These are phyloP conservation scores for Spathaspora sp. DNA, from an alignment of 805 yeast genomes.

Conservation along the genomic window DNA sequence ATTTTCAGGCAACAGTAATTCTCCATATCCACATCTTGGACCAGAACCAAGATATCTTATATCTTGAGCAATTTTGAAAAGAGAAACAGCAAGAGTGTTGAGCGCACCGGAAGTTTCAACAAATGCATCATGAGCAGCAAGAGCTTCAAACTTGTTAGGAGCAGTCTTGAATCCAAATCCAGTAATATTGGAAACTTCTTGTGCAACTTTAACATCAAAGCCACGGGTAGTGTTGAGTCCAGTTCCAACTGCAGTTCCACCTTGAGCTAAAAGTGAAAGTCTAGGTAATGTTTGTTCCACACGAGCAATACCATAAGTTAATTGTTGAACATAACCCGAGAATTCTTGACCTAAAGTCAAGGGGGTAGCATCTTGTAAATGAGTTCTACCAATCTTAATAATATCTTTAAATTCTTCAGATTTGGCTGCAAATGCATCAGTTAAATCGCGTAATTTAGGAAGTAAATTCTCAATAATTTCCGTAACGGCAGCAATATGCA, in stretches of 20 bases:
- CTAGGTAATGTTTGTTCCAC: slow-evolving; percentile 30
- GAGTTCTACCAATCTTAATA: slow-evolving; percentile 39
- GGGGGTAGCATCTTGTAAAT: slow-evolving; percentile 40
- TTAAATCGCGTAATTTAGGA: slow-evolving; percentile 31
- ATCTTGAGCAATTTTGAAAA: slow-evolving; percentile 38
- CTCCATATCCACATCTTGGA: slow-evolving; percentile 40
- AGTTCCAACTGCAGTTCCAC: slow-evolving; percentile 42
- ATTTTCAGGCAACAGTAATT: slow-evolving; percentile 35
- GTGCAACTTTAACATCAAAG: slow-evolving; percentile 33
- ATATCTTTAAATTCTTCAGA: slow-evolving; percentile 29
- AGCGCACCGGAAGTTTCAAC: slow-evolving; percentile 40
- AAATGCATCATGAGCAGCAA: slow-evolving; percentile 39
- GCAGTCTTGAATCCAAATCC: slow-evolving; percentile 33
- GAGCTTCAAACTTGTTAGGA: slow-evolving; percentile 39
- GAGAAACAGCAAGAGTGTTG: slow-evolving; percentile 34
- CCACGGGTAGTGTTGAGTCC: slow-evolving; percentile 36
- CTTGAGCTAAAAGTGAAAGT: slow-evolving; percentile 34
- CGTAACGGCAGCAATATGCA: slow-evolving; percentile 40
- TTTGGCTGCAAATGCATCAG: slow-evolving; percentile 28
- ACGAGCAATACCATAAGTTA: slow-evolving; percentile 31
- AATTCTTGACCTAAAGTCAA: slow-evolving; percentile 39
- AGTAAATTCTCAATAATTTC: slow-evolving; percentile 26
- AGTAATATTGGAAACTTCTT: slow-evolving; percentile 28
- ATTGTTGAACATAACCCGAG: slow-evolving; percentile 36
- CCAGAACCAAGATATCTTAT: slow-evolving; percentile 39